Evolutionary conservation across 1,284 basidiomycete species (phyloP).

Genomic region (Stereum hirsutum): DNA sequence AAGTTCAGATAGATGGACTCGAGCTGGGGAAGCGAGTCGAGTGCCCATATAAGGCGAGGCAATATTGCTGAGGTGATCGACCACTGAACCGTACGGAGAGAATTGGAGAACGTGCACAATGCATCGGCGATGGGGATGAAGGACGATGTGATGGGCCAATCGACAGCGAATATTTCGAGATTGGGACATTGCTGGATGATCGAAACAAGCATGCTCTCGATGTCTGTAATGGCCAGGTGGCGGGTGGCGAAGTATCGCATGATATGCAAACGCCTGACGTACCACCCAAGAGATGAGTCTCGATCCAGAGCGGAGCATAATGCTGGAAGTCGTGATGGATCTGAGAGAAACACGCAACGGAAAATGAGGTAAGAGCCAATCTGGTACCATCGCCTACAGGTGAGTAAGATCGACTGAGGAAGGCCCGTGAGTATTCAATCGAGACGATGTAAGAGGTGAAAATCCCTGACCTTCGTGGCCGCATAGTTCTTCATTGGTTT

Average conservation of each 20-base stretch:
- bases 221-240: slow-evolving; percentile 27
- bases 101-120: slow-evolving; percentile 37
- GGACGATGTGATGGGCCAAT: slow-evolving; percentile 44
- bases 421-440: slow-evolving; percentile 2
- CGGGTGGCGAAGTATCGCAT: slow-evolving; percentile 34
- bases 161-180: slow-evolving; percentile 58
- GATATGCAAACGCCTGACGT: slow-evolving; percentile 55
- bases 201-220: slow-evolving; percentile 37
- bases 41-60: slow-evolving; percentile 57
- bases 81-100: slow-evolving; percentile 50
- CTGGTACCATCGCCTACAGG: slow-evolving; percentile 32
- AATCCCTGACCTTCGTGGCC: slow-evolving; percentile 48
- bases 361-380: slow-evolving; percentile 56
- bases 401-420: slow-evolving; percentile 50
- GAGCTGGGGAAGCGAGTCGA: slow-evolving; percentile 47
- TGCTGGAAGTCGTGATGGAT: slow-evolving; percentile 38
- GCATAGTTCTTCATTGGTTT: slow-evolving; percentile 49
- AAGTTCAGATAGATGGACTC: slow-evolving; percentile 47
- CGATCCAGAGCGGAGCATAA: slow-evolving; percentile 39
- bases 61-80: slow-evolving; percentile 43
- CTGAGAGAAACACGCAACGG: slow-evolving; percentile 52
- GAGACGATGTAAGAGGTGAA: neutral
- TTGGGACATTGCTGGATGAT: slow-evolving; percentile 57
- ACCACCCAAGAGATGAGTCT: slow-evolving; percentile 48
- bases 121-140: slow-evolving; percentile 57